Evolutionary conservation across 306 rosid species (phyloP), one percentile per base, ranked within the genome.

Genomic region (Gynostemma pentaphyllum): DNA sequence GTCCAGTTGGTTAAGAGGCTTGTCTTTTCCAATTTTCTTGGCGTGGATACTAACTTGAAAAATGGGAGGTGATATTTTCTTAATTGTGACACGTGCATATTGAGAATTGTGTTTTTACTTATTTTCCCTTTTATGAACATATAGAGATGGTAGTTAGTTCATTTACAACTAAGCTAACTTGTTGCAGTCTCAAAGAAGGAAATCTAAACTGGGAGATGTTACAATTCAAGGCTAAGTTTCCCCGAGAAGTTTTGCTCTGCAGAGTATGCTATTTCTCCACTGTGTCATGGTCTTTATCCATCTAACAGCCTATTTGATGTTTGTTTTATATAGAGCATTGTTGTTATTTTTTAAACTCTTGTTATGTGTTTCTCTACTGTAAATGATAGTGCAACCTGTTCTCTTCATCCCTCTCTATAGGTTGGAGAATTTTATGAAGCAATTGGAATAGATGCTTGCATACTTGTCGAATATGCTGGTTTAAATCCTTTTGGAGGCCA

Each of bases 341-440:
- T 39, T 39, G 11, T 39, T 39, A 39, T 39, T 56, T 57, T 36
- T 36, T 57, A 45, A 57, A 36, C 46, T 36, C 11, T 14, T 39
- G 14, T 39, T 39, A 0, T 21, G 4, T 62, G 30, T 32, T 18
- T 78, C 46, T 19, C n/a, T 9, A 62, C 18, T 54, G 23, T 14
- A 9, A 28, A 63, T 73, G 62, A 61, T 62, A 45, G 53, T 24
- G 24, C 48, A 51, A 46, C 6, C 30, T 30, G 45, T 49, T 11
- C 14, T 40, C 54, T 62, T n/a, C n/a, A n/a, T n/a, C 75, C 47
- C 9, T 63, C 29, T 55, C 68, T 61, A 63, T 80, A 91, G 98
- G 98, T 91, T 34, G 98, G 98, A 64, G 98, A 91, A 4, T 87
- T 91, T 70, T 91, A 91, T 62, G 98, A 91, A 82, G 88, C 98